Percentiles rank a stretch among this genome's conserved stretches.
Conservation (phyloP, 2,329 filamentous ascomycete genomes). For the Hirsutella rhossiliensis region DNA sequence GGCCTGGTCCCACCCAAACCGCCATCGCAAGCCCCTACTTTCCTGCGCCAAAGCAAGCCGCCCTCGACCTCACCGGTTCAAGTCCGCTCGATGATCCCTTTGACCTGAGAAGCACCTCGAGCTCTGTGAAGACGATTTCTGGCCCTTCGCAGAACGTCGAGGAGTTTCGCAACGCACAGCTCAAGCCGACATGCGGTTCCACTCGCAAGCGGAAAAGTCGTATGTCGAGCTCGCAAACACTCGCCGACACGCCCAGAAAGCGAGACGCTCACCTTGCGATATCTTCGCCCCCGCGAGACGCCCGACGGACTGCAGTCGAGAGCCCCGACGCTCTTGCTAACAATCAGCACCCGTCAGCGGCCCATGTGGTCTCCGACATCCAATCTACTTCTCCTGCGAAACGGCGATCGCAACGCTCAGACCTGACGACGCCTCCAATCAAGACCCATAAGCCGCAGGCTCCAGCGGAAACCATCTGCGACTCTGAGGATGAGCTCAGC, state of each 20-base stretch:
- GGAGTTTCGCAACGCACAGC: not conserved
- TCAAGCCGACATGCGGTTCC: not conserved
- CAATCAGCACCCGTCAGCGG: conserved; percentile 6
- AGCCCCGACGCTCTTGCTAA: conserved; percentile 14
- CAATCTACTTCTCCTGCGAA: conserved; percentile 1
- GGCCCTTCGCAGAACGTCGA: not conserved
- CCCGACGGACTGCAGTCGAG: not conserved
- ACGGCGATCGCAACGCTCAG: conserved; percentile 1
- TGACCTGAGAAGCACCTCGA: not conserved
- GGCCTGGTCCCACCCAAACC: not conserved
- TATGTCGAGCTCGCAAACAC: not conserved
- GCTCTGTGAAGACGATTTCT: not conserved
- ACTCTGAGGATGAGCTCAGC: conserved; percentile 20
- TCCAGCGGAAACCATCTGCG: conserved; percentile 4
- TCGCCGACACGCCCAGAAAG: not conserved
- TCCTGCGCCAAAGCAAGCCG: not conserved
- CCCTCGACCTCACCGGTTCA: not conserved
- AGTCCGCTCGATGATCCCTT: too few species aligned
- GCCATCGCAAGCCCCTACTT: conserved; percentile 4
- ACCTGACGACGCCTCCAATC: conserved; percentile 3
- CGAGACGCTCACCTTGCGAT: not conserved
- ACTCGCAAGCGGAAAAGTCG: not conserved
- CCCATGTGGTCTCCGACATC: conserved; percentile 13
- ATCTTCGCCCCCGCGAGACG: too few species aligned
- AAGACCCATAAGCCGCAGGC: conserved; percentile 6